Percentiles rank a stretch among this genome's conserved stretches.
These are phyloP conservation scores for Nepenthes mirabilis DNA, from an alignment of 148 eudicot genomes.

Conservation along the genomic window DNA sequence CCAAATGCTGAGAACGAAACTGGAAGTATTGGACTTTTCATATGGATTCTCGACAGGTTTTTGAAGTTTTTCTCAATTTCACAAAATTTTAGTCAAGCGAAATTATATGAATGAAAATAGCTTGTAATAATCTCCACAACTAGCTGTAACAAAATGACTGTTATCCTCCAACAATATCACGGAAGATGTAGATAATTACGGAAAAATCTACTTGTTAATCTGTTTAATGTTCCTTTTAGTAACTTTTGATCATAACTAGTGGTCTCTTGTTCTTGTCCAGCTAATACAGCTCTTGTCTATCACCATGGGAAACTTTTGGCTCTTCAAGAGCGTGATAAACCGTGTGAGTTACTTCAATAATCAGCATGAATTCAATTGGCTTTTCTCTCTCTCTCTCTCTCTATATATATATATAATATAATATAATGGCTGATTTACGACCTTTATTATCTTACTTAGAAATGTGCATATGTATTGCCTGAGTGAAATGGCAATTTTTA, in stretches of 20 bases:
- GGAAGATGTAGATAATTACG: too few relatives aligned
- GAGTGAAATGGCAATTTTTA: too few relatives aligned
- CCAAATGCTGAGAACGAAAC: conserved; percentile 65
- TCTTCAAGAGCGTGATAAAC: conserved; percentile 89
- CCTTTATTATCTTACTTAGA: too few relatives aligned
- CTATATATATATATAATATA: too few relatives aligned
- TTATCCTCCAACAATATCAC: too few relatives aligned
- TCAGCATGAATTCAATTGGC: background rate
- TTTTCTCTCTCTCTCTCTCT: too few relatives aligned
- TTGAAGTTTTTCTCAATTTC: conserved; percentile 1
- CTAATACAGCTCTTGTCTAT: conserved; percentile 83
- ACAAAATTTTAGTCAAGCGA: background rate
- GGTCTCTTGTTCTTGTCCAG: conserved; percentile 27
- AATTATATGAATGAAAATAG: too few relatives aligned
- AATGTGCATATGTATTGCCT: too few relatives aligned
- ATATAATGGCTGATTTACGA: too few relatives aligned
- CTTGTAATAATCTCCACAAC: too few relatives aligned
- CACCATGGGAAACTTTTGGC: conserved; percentile 92
- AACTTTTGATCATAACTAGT: background rate
- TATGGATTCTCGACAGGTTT: conserved; percentile 76
- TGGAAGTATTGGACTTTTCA: conserved; percentile 71
- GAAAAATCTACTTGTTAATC: too few relatives aligned
- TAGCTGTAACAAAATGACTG: too few relatives aligned
- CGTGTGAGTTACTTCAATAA: conserved; percentile 38
- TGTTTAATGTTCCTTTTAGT: background rate